Base-by-base conservation (phyloP, 2,329 filamentous ascomycete species). In the Cercospora zeae-maydis region DNA sequence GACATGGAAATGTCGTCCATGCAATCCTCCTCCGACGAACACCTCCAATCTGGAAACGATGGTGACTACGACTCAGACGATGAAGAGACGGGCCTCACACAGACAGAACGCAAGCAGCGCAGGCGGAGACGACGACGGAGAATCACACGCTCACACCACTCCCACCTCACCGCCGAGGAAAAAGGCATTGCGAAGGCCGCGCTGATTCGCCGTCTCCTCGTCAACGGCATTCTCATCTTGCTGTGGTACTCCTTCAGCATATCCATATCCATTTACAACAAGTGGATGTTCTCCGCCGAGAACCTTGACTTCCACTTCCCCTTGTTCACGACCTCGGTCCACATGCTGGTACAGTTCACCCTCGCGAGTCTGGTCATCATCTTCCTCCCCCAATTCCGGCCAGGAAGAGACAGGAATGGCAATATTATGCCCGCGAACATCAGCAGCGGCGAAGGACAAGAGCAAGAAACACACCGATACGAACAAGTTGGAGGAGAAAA, bases 261-360 rank as follows among this genome's bases (percentile, higher is more conserved):
- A 68, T 92, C 91, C 55, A 96, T 96, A 75, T 96, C 92, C 65
- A 84, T 97, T 89, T 99, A 98, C 82, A 99, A 99, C 84, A 98
- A 97, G 80, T 98, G 95, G 95, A 98, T 99, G 93, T 98, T 99
- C 79, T 90, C 91, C 72, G 84, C 88, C 65, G 84, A 89, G 69
- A 86, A 89, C 69, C 85, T 96, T 70, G 89, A 97, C 77, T 99
- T 99, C 75, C 88, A 91, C 57, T 98, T 95, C 73, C 95, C 95
- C 39, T 84, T 99, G 55, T 98, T 98, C 78, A 96, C 93, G 10
- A 99, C 95, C 3, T 91, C 91, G 67, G 82, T 95, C 75, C 95
- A 99, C 79, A 98, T 98, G 93, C 80, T 93, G 21, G 92, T 99
- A 55, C 95, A 99, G 75, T 98, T 98, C 77, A 78, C 82, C 14